A percentile compares a stretch with the other conserved stretches of the same genome.
Evolutionary conservation across 495 filamentous ascomycete genomes (phyloP).

Genomic region (Penicillium flavigenum): DNA sequence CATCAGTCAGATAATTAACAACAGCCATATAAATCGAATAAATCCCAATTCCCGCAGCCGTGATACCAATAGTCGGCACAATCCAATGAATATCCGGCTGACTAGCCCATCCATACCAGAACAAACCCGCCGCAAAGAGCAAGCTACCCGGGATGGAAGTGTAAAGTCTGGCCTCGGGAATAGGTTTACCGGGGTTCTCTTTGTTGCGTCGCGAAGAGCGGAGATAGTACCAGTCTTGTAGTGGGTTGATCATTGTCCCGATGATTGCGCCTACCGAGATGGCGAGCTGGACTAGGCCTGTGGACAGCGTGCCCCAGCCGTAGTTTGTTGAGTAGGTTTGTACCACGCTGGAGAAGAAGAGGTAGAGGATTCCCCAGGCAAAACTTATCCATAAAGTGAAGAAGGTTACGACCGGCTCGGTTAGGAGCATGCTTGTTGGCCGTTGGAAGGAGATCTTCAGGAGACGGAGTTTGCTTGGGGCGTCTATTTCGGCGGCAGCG

Average conservation of each 20-base stretch:
- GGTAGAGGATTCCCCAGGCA: constrained; percentile 52
- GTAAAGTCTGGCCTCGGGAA: constrained; percentile 46
- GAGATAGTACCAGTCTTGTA: constrained; percentile 42
- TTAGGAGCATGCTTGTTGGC: constrained; percentile 49
- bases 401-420: constrained; percentile 53
- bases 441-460: constrained; percentile 42
- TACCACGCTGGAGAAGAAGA: constrained; percentile 44
- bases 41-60: constrained; percentile 37
- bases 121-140: constrained; percentile 41
- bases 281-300: constrained; percentile 41
- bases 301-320: constrained; percentile 34
- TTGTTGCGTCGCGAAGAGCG: constrained; percentile 28
- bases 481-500: constrained; percentile 34
- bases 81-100: constrained; percentile 39
- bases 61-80: constrained; percentile 40
- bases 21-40: constrained; percentile 51
- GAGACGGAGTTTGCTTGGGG: constrained; percentile 23
- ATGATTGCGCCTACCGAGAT: constrained; percentile 44
- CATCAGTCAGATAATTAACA: constrained; percentile 48
- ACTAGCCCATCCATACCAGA: constrained; percentile 46
- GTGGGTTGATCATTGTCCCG: constrained; percentile 42
- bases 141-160: constrained; percentile 41
- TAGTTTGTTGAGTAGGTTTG: constrained; percentile 43
- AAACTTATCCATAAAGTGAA: constrained; percentile 56
- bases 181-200: constrained; percentile 31